Conservation (phyloP, 2,329 filamentous ascomycete genomes). For the Phyllosticta citriasiana region DNA sequence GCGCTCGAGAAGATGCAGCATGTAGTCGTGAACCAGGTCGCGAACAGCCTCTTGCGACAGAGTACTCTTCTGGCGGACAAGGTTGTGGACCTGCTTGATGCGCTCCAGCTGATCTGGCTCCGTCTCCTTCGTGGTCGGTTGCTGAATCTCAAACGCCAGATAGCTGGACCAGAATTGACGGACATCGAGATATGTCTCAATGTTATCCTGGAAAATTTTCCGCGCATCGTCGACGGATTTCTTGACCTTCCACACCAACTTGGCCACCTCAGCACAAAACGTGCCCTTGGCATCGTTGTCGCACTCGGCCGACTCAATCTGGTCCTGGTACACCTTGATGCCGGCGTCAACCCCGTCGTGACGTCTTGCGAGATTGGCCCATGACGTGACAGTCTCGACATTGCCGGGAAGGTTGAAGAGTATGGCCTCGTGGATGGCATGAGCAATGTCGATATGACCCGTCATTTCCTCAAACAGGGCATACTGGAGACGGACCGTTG, state of each 20-base stretch:
- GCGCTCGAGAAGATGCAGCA: conserved; percentile 72
- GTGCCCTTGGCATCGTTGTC: conserved; percentile 76
- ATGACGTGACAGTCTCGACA: conserved; percentile 76
- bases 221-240: conserved; percentile 72
- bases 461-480: conserved; percentile 85
- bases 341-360: conserved; percentile 77
- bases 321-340: conserved; percentile 69
- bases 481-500: conserved; percentile 78
- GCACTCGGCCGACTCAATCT: conserved; percentile 63
- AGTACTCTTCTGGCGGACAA: conserved; percentile 62
- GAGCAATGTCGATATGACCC: conserved; percentile 65
- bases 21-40: conserved; percentile 67
- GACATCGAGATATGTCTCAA: conserved; percentile 76
- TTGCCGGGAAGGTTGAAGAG: conserved; percentile 68
- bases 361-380: conserved; percentile 77
- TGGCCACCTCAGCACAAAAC: conserved; percentile 80
- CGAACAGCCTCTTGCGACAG: conserved; percentile 59
- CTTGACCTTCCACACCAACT: conserved; percentile 78
- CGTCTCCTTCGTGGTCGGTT: conserved; percentile 56
- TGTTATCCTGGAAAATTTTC: conserved; percentile 70
- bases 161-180: conserved; percentile 83
- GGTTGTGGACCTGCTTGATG: conserved; percentile 71
- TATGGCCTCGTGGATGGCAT: conserved; percentile 76
- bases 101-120: conserved; percentile 58
- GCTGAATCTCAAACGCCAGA: conserved; percentile 78